These are phyloP conservation scores for Aspergillus fumigatiaffinis DNA, from an alignment of 2,329 filamentous ascomycete genomes.

Conservation along the genomic window DNA sequence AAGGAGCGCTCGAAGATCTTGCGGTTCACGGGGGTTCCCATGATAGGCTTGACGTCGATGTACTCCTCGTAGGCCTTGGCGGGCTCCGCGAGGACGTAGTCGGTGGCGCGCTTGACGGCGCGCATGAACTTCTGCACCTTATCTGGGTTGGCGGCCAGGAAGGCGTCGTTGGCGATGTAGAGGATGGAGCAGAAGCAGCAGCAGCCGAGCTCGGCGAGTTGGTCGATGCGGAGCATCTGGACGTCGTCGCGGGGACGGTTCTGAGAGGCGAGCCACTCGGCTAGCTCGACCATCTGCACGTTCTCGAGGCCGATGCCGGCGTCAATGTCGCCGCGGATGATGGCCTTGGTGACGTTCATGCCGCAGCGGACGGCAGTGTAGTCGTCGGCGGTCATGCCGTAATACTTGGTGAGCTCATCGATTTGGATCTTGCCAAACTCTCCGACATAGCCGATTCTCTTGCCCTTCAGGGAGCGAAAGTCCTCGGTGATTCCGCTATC, in stretches of 20 bases:
- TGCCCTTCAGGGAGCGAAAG: slow-evolving; percentile 70
- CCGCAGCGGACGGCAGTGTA: slow-evolving; percentile 75
- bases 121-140: slow-evolving; percentile 65
- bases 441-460: slow-evolving; percentile 74
- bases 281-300: slow-evolving; percentile 78
- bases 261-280: slow-evolving; percentile 66
- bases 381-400: slow-evolving; percentile 67
- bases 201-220: slow-evolving; percentile 73
- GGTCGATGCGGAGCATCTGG: slow-evolving; percentile 76
- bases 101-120: slow-evolving; percentile 70
- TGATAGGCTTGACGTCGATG: slow-evolving; percentile 66
- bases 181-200: slow-evolving; percentile 82
- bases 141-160: slow-evolving; percentile 62
- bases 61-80: slow-evolving; percentile 64
- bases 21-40: slow-evolving; percentile 64
- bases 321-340: slow-evolving; percentile 68
- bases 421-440: slow-evolving; percentile 83
- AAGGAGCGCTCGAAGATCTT: slow-evolving; percentile 79
- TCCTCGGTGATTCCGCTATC: slow-evolving; percentile 69
- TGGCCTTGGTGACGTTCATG: slow-evolving; percentile 76
- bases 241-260: slow-evolving; percentile 63
- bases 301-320: slow-evolving; percentile 76
- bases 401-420: slow-evolving; percentile 73
- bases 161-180: slow-evolving; percentile 73
- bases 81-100: slow-evolving; percentile 64